Evolutionary conservation across 176 grass and related monocot species (phyloP), one percentile per base, ranked within the genome.

Genomic region (Alopecurus myosuroides): DNA sequence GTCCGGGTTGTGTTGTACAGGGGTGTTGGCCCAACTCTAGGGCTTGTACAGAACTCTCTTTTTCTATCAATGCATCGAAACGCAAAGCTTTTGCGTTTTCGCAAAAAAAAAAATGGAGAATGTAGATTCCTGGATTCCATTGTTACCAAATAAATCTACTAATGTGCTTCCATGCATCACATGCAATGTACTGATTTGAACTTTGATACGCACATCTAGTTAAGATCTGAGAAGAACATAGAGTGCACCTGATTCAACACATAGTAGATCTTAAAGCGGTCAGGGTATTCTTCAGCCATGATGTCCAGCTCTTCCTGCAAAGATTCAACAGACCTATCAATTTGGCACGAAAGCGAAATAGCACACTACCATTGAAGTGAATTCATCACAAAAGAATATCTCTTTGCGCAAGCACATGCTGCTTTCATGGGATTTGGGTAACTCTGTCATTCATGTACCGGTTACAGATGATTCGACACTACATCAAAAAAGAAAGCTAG

Each of bases 261-360:
- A 19, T 91, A 94, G 72, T 94, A 92, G 77, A 99, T 87, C 81
- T 96, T 92, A 75, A 94, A 96, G 46, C 86, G 91, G 1, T 86
- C 81, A 11, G 91, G 93, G 81, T 92, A 91, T 68, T 78, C 90
- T 71, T 86, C 67, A 28, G 97, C 89, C 83, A 99, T 23, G 33
- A 12, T 79, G 74, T 96, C 97, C 81, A 99, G 72, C 84, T 99
- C 91, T 86, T 99, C 97, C 93, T 99, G 88, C 77, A 85, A 42
- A 50, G 81, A 83, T 88, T 82, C 39, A 81, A 80, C 25, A 79
- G 0, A 88, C 71, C 28, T 57, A 81, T 82, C 70, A 65, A 13
- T n/a, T 78, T n/a, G 3, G 20, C 19, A 57, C 26, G 6, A 6
- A 44, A 81, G 41, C 7, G 28, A 51, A 64, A 60, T 17, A 73